These are phyloP conservation scores for Scheffersomyces stipitis DNA, from an alignment of 805 yeast genomes.

Conservation along the genomic window DNA sequence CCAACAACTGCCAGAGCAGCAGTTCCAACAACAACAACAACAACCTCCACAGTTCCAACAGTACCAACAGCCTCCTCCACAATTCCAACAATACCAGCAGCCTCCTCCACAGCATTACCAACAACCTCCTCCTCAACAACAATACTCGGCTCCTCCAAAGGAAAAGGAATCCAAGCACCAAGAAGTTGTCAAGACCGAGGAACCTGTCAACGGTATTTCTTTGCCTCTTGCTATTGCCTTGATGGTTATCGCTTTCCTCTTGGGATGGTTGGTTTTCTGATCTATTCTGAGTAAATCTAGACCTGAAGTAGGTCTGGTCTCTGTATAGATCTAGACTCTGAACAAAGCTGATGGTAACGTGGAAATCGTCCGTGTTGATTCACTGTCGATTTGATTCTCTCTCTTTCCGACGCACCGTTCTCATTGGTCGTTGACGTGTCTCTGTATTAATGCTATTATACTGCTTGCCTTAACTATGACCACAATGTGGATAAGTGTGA, in stretches of 20 bases:
- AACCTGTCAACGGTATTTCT: conserved; percentile 50
- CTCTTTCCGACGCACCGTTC: too few relatives aligned
- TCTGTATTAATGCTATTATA: too few relatives aligned
- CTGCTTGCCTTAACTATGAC: too few relatives aligned
- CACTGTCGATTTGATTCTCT: too few relatives aligned
- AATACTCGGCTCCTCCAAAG: conserved; percentile 1
- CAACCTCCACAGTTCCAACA: conserved; percentile 8
- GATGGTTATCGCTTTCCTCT: conserved; percentile 51
- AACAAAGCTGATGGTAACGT: too few relatives aligned
- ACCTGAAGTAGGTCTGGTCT: too few relatives aligned
- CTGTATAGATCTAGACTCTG: too few relatives aligned
- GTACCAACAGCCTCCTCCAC: neutral
- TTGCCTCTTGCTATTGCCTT: conserved; percentile 51
- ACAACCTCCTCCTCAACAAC: conserved; percentile 5
- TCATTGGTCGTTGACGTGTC: too few relatives aligned
- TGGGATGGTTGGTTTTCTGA: conserved; percentile 74
- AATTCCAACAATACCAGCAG: conserved; percentile 6
- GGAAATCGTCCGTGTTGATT: too few relatives aligned
- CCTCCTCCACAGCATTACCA: conserved; percentile 8
- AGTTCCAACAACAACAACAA: conserved; percentile 2
- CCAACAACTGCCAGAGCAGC: conserved; percentile 7
- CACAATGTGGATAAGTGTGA: too few relatives aligned
- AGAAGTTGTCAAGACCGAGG: conserved; percentile 13
- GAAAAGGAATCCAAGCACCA: conserved; percentile 5
- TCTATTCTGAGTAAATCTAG: too few relatives aligned